Conservation (phyloP, 495 filamentous ascomycete genomes). For the Opeltia flavorubescens region DNA sequence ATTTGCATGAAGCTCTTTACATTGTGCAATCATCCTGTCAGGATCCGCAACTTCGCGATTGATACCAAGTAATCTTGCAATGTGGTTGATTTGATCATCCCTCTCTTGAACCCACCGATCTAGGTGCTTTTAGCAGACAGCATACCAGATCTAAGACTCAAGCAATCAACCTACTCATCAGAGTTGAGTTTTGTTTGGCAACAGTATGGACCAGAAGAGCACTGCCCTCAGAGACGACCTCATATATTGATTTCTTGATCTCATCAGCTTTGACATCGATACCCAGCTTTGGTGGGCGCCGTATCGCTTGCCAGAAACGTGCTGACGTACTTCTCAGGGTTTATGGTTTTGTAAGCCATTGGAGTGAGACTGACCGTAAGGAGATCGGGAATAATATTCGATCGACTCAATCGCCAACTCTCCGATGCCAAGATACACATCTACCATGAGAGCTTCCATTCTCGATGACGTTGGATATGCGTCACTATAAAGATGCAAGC, state of each 20-base stretch:
- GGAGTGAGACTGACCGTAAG: neutral
- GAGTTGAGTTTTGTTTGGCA: neutral
- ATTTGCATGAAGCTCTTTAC: neutral
- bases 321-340: neutral
- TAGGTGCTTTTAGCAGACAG: too few species aligned
- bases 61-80: neutral
- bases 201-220: neutral
- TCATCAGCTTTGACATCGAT: neutral
- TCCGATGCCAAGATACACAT: neutral
- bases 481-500: neutral
- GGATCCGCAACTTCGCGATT: neutral
- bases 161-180: neutral
- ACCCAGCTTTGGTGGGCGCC: neutral
- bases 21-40: neutral
- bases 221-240: neutral
- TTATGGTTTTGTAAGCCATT: neutral
- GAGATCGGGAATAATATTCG: neutral
- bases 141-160: neutral
- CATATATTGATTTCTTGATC: neutral
- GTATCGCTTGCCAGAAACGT: neutral
- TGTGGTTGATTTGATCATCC: neutral
- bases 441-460: neutral
- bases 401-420: neutral
- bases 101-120: neutral
- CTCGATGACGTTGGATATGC: neutral